A percentile compares a stretch with the other conserved stretches of the same genome.
Evolutionary conservation across 2,329 filamentous ascomycete species (phyloP).

Genomic region (Ceratocystis eucalypticola): DNA sequence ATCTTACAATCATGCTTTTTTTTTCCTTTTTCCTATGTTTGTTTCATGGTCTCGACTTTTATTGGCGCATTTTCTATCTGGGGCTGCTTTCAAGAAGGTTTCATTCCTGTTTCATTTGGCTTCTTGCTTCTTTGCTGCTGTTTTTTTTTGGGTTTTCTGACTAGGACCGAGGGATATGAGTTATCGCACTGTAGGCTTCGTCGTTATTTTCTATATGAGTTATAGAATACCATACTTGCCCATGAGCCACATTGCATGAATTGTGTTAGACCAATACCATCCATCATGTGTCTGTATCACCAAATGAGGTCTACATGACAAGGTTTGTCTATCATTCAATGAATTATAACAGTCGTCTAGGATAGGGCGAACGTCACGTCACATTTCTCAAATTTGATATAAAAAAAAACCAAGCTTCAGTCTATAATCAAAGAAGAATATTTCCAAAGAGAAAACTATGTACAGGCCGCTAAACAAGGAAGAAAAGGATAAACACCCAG

Average conservation of each 20-base stretch:
- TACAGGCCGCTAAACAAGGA: constrained; percentile 1
- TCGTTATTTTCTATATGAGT: neutral
- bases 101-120: neutral
- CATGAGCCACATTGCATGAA: neutral
- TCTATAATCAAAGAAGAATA: constrained; percentile 4
- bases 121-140: neutral
- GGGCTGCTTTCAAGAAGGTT: neutral
- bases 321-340: neutral
- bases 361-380: neutral
- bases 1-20: neutral
- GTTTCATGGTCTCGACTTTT: neutral
- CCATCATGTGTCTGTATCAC: neutral
- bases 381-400: neutral
- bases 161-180: neutral
- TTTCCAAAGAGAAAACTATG: neutral
- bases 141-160: neutral
- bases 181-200: neutral
- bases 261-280: neutral
- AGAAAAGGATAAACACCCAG: neutral
- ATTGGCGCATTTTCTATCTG: neutral
- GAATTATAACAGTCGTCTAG: neutral
- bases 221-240: neutral
- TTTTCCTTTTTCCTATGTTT: neutral
- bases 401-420: neutral
- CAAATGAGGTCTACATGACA: neutral